phyloP scores from a whole-genome alignment of 805 yeast genomes.

The Metschnikowia lunata region DNA sequence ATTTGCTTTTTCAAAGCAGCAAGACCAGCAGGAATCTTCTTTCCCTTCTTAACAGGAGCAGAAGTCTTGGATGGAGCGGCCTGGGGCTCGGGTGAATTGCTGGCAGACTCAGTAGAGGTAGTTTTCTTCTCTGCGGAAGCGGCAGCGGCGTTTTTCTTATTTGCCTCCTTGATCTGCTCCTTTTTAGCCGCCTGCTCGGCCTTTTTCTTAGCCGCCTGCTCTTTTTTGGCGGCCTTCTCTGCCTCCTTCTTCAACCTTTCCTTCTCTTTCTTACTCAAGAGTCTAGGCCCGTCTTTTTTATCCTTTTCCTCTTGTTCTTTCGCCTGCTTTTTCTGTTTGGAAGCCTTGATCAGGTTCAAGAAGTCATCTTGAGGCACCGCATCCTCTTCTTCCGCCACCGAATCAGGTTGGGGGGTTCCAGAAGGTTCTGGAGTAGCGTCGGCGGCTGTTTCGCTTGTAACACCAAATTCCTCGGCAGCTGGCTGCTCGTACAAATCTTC shows the following conservation, averaged over 20 bases:
- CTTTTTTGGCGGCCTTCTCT: slow-evolving; percentile 88
- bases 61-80: slow-evolving; percentile 27
- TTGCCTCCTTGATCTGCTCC: slow-evolving; percentile 49
- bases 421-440: slow-evolving; percentile 18
- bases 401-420: slow-evolving; percentile 8
- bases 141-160: slow-evolving; percentile 42
- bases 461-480: slow-evolving; percentile 32
- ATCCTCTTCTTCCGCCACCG: background rate
- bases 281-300: slow-evolving; percentile 55
- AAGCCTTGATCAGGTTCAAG: slow-evolving; percentile 75
- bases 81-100: slow-evolving; percentile 32
- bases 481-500: slow-evolving; percentile 49
- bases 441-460: slow-evolving; percentile 13
- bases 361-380: slow-evolving; percentile 44
- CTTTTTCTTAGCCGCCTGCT: slow-evolving; percentile 81
- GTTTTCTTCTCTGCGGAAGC: slow-evolving; percentile 21
- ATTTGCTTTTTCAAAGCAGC: slow-evolving; percentile 89
- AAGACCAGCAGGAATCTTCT: slow-evolving; percentile 84
- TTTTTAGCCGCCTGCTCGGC: slow-evolving; percentile 59
- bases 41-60: slow-evolving; percentile 43
- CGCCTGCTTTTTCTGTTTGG: slow-evolving; percentile 72
- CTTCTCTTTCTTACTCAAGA: slow-evolving; percentile 89
- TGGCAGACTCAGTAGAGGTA: slow-evolving; percentile 17
- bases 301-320: slow-evolving; percentile 57
- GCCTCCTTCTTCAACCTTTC: slow-evolving; percentile 93